Base-by-base conservation (phyloP, 495 filamentous ascomycete species). In the Eremomyces bilateralis region DNA sequence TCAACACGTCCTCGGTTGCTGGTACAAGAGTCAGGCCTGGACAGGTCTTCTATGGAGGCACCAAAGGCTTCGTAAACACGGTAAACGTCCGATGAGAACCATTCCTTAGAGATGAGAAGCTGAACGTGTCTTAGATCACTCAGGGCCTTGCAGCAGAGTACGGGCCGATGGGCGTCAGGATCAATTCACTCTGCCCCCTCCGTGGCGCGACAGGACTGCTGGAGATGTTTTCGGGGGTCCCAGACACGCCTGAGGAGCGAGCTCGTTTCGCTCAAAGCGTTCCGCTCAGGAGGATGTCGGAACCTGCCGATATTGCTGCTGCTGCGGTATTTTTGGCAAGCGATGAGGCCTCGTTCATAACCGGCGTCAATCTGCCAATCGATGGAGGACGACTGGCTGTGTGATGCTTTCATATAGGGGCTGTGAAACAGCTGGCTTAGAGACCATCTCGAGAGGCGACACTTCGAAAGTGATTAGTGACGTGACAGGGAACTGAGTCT, bases 31-130 rank as follows among this genome's bases (percentile, higher is more conserved):
- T 33, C 18, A 29, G 29, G 18, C 21, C 25, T 13, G 29, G 29
- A 18, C 27, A 29, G 15, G 35, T 29, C 4, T 30, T 29, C 17
- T 38, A 33, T 20, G 35, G 27, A 4, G 22, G 10, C 4, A 30
- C 21, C 17, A 38, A 38, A 34, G 17, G 21, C 25, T 29, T 31
- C n/a, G n/a, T n/a, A n/a, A n/a, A n/a, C n/a, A n/a, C n/a, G n/a
- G n/a, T n/a, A n/a, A n/a, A n/a, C n/a, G n/a, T n/a, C n/a, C n/a
- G n/a, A n/a, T n/a, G n/a, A n/a, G n/a, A n/a, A n/a, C n/a, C n/a
- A n/a, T n/a, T n/a, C n/a, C n/a, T n/a, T n/a, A n/a, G n/a, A n/a
- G n/a, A 13, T 8, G 24, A 13, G 24, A 28, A 28, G 24, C 8
- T 28, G 24, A 8, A 8, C 6, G 6, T 32, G 30, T 8, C 8